Evolutionary conservation across 768 basidiomycete genomes (phyloP), one percentile per base, ranked within the genome.

Genomic region (Hortiboletus flavorubellus): DNA sequence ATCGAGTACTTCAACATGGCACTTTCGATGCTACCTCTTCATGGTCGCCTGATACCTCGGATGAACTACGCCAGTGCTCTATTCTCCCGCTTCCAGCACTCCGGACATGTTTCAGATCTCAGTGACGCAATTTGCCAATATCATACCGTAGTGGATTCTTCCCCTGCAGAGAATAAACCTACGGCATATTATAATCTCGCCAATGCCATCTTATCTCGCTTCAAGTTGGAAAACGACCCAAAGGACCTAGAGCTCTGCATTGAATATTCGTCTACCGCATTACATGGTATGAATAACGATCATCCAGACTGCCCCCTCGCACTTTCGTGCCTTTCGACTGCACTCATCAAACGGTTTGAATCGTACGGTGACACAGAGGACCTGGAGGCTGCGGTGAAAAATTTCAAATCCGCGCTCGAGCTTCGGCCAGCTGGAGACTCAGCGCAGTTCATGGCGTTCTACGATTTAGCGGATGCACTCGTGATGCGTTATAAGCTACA

Each of bases 21-120:
- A 26, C 26, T 26, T 26, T 26, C 26, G 26, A 26, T 26, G 26
- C 26, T 26, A 26, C 26, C 26, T 26, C 5, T 5, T 26, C 26
- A 26, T 26, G 26, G 26, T 26, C 26, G 26, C 4, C 26, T 26
- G 26, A 26, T 26, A 26, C 26, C 26, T 26, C 26, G 26, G 4
- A 34, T 68, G 68, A 66, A 68, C 45, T 65, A 67, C 34, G 69
- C 68, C 15, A 69, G 65, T 21, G 68, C 69, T 16, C 47, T 71
- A 2, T 55, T 62, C 43, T 69, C 63, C 12, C 59, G 69, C 33
- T 69, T 71, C 43, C 60, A 67, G 23, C 49, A 30, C 30, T 53
- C 49, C 8, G 63, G 69, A 43, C 44, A 59, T 5, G 39, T 59
- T 18, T 58, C 53, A 2, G 67, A 69, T 49, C 63, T 69, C 45